Evolutionary conservation across 345 rosid genomes (phyloP).

Genomic region (Pugionium cornutum): DNA sequence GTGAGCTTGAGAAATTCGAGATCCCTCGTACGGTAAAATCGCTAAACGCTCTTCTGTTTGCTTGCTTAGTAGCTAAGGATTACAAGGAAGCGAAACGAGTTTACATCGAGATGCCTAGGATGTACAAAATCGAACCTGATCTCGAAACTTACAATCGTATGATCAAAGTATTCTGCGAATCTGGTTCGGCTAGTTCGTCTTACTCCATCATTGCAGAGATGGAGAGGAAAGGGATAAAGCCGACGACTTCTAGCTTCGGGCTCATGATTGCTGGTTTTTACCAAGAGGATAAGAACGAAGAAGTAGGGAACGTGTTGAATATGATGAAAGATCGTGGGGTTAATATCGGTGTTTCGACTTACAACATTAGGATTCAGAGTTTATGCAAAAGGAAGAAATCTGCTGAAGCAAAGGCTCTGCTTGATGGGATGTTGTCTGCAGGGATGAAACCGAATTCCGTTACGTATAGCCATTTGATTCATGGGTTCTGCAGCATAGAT

Average conservation of each 20-base stretch:
- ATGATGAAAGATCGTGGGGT: conserved; percentile 60
- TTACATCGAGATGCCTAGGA: conserved; percentile 58
- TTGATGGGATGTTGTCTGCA: conserved; percentile 53
- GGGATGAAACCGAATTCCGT: conserved; percentile 54
- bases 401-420: conserved; percentile 59
- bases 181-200: conserved; percentile 58
- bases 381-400: conserved; percentile 64
- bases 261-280: conserved; percentile 66
- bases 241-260: conserved; percentile 55
- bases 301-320: conserved; percentile 62
- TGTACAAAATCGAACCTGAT: conserved; percentile 58
- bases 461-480: conserved; percentile 60
- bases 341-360: conserved; percentile 42
- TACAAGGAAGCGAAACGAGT: conserved; percentile 59
- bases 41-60: conserved; percentile 65
- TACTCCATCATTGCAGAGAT: conserved; percentile 75
- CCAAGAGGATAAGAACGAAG: conserved; percentile 66
- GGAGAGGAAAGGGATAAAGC: conserved; percentile 62
- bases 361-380: conserved; percentile 66
- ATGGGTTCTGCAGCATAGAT: conserved; percentile 69
- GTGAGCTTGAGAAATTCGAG: conserved; percentile 50
- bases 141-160: conserved; percentile 62
- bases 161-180: conserved; percentile 66
- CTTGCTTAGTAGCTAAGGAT: conserved; percentile 65
- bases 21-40: conserved; percentile 53